Conservation (phyloP, 2,329 filamentous ascomycete species). For the Alternaria postmessia region DNA sequence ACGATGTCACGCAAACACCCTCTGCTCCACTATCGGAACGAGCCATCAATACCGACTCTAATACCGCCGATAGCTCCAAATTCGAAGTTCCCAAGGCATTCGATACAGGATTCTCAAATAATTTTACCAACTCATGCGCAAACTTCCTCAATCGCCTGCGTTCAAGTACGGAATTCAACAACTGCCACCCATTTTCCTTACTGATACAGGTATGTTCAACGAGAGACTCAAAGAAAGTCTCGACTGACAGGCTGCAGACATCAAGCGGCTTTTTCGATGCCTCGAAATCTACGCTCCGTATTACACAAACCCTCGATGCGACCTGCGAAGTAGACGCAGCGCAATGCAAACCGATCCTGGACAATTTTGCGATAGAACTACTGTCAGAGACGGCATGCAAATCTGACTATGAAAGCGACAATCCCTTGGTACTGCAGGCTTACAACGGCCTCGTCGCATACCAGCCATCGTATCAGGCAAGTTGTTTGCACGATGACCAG, state of each 20-base stretch:
- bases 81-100: slow-evolving; percentile 55
- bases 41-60: slow-evolving; percentile 36
- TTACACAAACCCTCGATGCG: slow-evolving; percentile 80
- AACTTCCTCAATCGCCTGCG: slow-evolving; percentile 75
- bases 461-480: slow-evolving; percentile 77
- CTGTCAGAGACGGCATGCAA: slow-evolving; percentile 71
- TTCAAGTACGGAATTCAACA: slow-evolving; percentile 69
- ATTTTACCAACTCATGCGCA: slow-evolving; percentile 67
- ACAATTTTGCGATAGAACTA: slow-evolving; percentile 70
- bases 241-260: slow-evolving; percentile 62
- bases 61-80: slow-evolving; percentile 18
- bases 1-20: slow-evolving; percentile 34
- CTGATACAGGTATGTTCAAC: slow-evolving; percentile 73
- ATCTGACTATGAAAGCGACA: slow-evolving; percentile 71
- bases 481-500: slow-evolving; percentile 75
- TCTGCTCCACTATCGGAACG: slow-evolving; percentile 37
- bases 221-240: not conserved
- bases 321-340: slow-evolving; percentile 74
- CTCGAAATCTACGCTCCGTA: slow-evolving; percentile 72
- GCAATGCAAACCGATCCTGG: slow-evolving; percentile 72
- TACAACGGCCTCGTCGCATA: slow-evolving; percentile 81
- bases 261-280: slow-evolving; percentile 86
- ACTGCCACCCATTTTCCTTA: slow-evolving; percentile 84
- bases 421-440: slow-evolving; percentile 75
- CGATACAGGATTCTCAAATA: slow-evolving; percentile 60